Base-by-base conservation (phyloP, 176 grass and related monocot species). In the Metroxylon sagu region DNA sequence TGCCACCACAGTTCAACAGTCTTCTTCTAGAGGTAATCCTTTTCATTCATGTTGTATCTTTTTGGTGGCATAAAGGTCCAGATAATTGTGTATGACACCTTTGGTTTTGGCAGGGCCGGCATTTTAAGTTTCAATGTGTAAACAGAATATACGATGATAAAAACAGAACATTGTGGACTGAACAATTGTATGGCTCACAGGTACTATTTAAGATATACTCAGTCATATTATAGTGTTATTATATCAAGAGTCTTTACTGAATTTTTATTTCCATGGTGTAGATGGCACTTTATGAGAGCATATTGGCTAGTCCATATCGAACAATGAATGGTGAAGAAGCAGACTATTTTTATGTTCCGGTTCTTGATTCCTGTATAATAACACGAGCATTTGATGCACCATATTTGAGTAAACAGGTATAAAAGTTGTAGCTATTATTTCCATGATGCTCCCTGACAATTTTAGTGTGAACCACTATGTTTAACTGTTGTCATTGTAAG, bases 281-380 rank as follows among this genome's bases (percentile, higher is more conserved):
- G 92, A 73, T 91, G 73, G 87, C 92, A 74, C 92, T 97, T 43
- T 85, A 88, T 68, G 92, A 97, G 75, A 91, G 92, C 87, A 80
- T 97, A 71, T 80, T 91, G 64, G 81, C 92, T 67, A 97, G 92
- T 67, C 84, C 87, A 80, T 66, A 97, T 55, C 74, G 92, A 61
- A 91, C 92, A 43, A 75, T 97, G 64, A 97, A 97, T 75, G 92
- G 62, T 57, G 92, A 91, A 16, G 87, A 97, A 79, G 87, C 92
- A 77, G 87, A 97, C 88, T 97, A 84, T 86, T 97, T 97, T 50
- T 97, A 97, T 70, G 87, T 97, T 29, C 87, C 92, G 10, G 87
- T 88, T 65, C 68, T 97, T 76, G 92, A 97, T 74, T 90, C 87
- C 30, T 97, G 87, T 79, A 53, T 97, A 63, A 91, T 97, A 72